Evolutionary conservation across 805 yeast genomes (phyloP).

Genomic region (Candida arabinofermentans): DNA sequence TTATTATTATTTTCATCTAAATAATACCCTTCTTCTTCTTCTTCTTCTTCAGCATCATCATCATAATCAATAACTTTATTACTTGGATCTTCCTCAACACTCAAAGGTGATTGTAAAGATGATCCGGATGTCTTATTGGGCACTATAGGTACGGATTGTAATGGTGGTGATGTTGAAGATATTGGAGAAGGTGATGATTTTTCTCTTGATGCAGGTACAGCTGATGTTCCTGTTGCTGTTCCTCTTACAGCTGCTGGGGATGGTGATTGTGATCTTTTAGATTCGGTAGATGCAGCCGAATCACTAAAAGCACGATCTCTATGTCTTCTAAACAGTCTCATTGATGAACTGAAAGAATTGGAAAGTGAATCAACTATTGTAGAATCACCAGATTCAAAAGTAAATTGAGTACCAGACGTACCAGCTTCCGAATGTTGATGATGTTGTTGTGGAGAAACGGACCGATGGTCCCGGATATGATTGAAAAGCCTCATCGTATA

Average conservation of each 20-base stretch:
- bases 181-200: not conserved
- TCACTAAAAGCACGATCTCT: conserved; percentile 2
- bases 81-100: conserved; percentile 3
- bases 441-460: not conserved
- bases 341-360: conserved; percentile 7
- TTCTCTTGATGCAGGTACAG: too few species aligned
- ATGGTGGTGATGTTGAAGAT: not conserved
- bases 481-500: not conserved
- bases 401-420: not conserved
- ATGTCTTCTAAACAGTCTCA: conserved; percentile 6
- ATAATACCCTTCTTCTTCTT: conserved; percentile 19
- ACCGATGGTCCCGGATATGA: not conserved
- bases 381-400: not conserved
- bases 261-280: not conserved
- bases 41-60: conserved; percentile 25
- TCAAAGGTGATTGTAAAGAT: too few species aligned
- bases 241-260: too few species aligned
- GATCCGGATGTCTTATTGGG: too few species aligned
- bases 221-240: too few species aligned
- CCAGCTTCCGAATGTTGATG: not conserved
- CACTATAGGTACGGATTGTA: not conserved
- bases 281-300: conserved; percentile 1
- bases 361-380: not conserved
- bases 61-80: conserved; percentile 4
- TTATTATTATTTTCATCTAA: conserved; percentile 6